Conservation (phyloP, 2,329 filamentous ascomycete species). For the Sporothrix dimorphospora region DNA sequence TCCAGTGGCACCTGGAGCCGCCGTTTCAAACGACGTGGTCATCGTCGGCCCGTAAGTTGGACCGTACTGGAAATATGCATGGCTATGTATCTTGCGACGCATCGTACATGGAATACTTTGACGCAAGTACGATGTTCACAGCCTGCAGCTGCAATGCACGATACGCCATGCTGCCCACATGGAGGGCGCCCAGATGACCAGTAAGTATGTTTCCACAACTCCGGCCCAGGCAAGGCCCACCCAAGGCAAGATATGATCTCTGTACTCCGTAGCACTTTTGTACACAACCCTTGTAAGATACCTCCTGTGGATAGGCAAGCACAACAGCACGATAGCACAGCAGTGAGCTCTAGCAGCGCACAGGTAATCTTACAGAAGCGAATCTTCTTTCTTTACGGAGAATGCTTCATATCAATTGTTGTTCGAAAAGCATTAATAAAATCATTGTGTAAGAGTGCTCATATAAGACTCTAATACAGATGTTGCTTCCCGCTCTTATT, state of each 20-base stretch:
- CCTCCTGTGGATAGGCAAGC: background rate
- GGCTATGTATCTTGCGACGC: background rate
- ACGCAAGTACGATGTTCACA: background rate
- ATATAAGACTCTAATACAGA: no score
- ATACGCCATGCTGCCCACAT: constrained; percentile 4
- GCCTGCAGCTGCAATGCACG: background rate
- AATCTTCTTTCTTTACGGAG: no score
- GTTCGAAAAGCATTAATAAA: background rate
- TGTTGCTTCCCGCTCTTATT: no score
- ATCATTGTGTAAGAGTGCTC: background rate
- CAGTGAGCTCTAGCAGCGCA: background rate
- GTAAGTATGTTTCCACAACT: background rate
- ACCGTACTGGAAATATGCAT: background rate
- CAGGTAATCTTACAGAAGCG: no score
- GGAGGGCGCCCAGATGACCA: background rate
- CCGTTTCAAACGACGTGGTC: background rate
- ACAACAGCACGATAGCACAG: background rate
- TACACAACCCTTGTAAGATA: background rate
- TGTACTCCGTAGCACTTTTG: background rate
- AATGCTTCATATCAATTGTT: no score
- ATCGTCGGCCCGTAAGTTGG: background rate
- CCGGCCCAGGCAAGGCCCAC: background rate
- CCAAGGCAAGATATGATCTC: constrained; percentile 1
- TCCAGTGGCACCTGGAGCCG: background rate
- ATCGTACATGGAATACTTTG: background rate